Conservation (phyloP, 2,329 filamentous ascomycete genomes). For the Neofusicoccum sp. region DNA sequence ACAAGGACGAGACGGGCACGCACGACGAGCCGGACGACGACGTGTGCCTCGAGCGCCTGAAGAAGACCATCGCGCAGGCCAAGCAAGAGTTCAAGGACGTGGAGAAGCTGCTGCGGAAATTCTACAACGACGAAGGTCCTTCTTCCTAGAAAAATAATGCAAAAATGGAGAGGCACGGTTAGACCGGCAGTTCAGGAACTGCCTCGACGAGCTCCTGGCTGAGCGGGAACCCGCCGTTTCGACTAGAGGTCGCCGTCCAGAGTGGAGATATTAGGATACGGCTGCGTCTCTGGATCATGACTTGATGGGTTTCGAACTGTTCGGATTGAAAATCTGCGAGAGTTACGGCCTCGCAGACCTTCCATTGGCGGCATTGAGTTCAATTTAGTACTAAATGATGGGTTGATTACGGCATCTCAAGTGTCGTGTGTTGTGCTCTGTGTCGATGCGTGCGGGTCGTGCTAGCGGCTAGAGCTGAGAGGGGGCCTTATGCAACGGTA, state of each 20-base stretch:
- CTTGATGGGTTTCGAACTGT: constrained; percentile 14
- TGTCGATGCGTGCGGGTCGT: background rate
- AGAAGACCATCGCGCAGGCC: constrained; percentile 66
- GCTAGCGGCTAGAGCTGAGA: background rate
- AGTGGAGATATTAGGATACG: background rate
- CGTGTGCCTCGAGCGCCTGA: constrained; percentile 67
- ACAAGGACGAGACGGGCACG: constrained; percentile 74
- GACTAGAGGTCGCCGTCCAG: background rate
- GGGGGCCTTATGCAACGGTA: background rate
- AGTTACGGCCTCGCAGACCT: constrained; percentile 6
- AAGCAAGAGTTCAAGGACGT: constrained; percentile 76
- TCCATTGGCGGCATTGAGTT: constrained; percentile 16
- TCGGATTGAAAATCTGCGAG: constrained; percentile 11
- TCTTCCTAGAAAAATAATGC: constrained; percentile 1
- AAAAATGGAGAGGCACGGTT: background rate
- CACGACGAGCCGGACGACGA: constrained; percentile 64
- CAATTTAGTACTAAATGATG: constrained; percentile 15
- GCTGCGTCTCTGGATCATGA: constrained; percentile 17
- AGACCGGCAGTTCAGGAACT: constrained; percentile 2
- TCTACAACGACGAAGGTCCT: constrained; percentile 57
- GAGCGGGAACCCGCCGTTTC: background rate
- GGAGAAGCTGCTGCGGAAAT: constrained; percentile 66
- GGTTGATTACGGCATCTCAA: constrained; percentile 7
- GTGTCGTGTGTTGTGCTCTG: background rate
- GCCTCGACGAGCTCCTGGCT: constrained; percentile 5